These are phyloP conservation scores for Wallacemonas sp. DNA, from an alignment of 208 protist species.

Conservation along the genomic window DNA sequence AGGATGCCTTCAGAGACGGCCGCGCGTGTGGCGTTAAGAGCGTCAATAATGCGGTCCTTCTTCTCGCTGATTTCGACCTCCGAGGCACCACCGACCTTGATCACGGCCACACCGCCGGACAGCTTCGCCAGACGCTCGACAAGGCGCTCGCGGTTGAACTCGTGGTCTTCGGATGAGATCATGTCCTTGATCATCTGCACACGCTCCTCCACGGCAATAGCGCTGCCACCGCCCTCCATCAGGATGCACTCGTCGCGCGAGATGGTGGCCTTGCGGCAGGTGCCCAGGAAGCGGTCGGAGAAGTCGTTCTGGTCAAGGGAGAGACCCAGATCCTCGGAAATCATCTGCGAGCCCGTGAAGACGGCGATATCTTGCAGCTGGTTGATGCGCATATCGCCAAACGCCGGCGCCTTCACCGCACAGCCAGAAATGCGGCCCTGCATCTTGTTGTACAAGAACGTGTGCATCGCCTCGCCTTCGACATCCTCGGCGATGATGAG, in stretches of 20 bases:
- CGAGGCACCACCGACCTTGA: conserved; percentile 97
- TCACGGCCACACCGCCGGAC: conserved; percentile 92
- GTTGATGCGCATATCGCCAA: conserved; percentile 99
- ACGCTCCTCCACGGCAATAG: conserved; percentile 95
- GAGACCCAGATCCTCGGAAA: conserved; percentile 95
- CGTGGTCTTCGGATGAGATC: conserved; percentile 89
- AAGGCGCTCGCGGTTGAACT: conserved; percentile 98
- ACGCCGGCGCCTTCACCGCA: conserved; percentile 98
- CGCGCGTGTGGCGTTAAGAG: conserved; percentile 98
- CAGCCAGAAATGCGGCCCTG: conserved; percentile 82
- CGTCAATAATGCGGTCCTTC: conserved; percentile 99
- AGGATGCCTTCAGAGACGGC: conserved; percentile 99
- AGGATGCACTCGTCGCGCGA: conserved; percentile 98
- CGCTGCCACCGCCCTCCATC: conserved; percentile 96
- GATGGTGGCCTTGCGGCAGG: conserved; percentile 90
- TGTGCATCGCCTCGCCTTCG: conserved; percentile 92
- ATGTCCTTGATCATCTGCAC: conserved; percentile 97
- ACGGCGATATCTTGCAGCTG: conserved; percentile 99
- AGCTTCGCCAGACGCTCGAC: conserved; percentile 94
- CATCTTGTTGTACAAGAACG: conserved; percentile 95
- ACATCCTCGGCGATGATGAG: conserved; percentile 91
- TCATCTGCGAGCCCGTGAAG: conserved; percentile 96
- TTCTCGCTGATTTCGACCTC: conserved; percentile 99
- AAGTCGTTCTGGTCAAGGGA: conserved; percentile 93
- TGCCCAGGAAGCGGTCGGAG: conserved; percentile 82